Percentiles rank a stretch among this genome's conserved stretches.
phyloP scores from a whole-genome alignment of 805 yeast genomes.

The Nakazawaea anatomiae region DNA sequence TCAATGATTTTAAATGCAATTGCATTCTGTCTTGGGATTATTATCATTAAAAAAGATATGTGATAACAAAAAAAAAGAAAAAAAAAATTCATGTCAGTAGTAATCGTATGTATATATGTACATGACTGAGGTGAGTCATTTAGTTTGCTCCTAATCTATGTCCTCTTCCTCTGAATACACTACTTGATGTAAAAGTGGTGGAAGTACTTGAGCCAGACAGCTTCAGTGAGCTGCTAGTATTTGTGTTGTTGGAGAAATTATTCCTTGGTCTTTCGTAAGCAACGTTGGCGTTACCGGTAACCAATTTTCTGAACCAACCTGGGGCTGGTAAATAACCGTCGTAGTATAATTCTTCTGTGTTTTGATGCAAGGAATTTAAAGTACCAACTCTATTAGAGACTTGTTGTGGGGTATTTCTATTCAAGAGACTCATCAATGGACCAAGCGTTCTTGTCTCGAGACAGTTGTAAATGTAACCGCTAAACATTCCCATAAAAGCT shows the following conservation, averaged over 20 bases:
- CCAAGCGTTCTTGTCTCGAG: slow-evolving; percentile 52
- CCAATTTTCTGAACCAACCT: slow-evolving; percentile 27
- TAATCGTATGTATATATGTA: no score
- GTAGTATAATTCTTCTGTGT: slow-evolving; percentile 33
- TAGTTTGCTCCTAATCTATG: slow-evolving; percentile 26
- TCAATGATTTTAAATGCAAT: no score
- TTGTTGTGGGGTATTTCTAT: slow-evolving; percentile 14
- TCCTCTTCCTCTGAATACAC: slow-evolving; percentile 31
- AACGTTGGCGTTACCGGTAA: slow-evolving; percentile 17
- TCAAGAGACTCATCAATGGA: slow-evolving; percentile 32
- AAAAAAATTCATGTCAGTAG: no score
- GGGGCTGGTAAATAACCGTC: slow-evolving; percentile 59
- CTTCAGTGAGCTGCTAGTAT: slow-evolving; percentile 8
- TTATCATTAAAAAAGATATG: neutral
- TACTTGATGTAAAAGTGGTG: slow-evolving; percentile 11
- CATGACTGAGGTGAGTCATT: neutral
- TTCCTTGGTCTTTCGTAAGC: slow-evolving; percentile 12
- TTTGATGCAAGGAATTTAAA: slow-evolving; percentile 17
- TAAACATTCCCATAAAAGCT: slow-evolving; percentile 43
- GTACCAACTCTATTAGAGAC: slow-evolving; percentile 25
- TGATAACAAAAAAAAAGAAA: neutral
- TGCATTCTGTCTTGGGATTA: no score
- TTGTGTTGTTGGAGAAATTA: neutral
- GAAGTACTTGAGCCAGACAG: slow-evolving; percentile 12
- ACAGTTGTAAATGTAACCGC: slow-evolving; percentile 58